Evolutionary conservation across 441 rosid genomes (phyloP).

Genomic region (Aquilaria agallochum): DNA sequence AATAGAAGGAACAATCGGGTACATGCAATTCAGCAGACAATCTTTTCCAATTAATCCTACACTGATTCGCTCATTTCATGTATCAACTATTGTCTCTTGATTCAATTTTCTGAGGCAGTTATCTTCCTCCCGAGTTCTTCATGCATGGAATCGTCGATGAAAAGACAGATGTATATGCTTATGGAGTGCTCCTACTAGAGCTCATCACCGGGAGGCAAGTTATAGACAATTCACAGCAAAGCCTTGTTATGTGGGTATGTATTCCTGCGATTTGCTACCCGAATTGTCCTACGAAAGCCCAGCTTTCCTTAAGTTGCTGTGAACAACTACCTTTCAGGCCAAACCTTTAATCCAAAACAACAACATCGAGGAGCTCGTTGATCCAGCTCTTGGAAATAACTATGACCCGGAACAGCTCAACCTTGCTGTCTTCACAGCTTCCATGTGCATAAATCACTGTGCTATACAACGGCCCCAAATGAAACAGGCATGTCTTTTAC

Average conservation of each 20-base stretch:
- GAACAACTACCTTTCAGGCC: slow-evolving; percentile 38
- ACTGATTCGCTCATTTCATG: slow-evolving; percentile 5
- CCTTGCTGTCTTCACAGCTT: slow-evolving; percentile 43
- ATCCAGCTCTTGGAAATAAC: slow-evolving; percentile 52
- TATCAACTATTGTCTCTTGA: background rate
- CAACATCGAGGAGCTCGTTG: slow-evolving; percentile 50
- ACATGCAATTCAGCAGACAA: slow-evolving; percentile 7
- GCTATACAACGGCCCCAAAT: slow-evolving; percentile 69
- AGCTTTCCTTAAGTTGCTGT: background rate
- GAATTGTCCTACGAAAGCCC: background rate
- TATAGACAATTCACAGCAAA: slow-evolving; percentile 65
- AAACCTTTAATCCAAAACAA: slow-evolving; percentile 63
- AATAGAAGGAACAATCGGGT: slow-evolving; percentile 98
- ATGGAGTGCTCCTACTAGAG: slow-evolving; percentile 75
- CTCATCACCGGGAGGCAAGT: slow-evolving; percentile 87
- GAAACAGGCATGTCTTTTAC: slow-evolving; percentile 60
- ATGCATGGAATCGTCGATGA: slow-evolving; percentile 96
- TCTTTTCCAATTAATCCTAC: too few relatives aligned
- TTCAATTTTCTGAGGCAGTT: slow-evolving; percentile 29
- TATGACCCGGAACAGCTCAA: slow-evolving; percentile 53
- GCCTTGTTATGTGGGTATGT: slow-evolving; percentile 96
- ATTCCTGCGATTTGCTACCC: background rate
- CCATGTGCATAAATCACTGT: slow-evolving; percentile 60
- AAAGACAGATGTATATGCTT: slow-evolving; percentile 89
- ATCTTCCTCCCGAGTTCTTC: slow-evolving; percentile 94